Evolutionary conservation across 2,329 filamentous ascomycete genomes (phyloP), one percentile per base, ranked within the genome.

Genomic region (Thielaviopsis populi): DNA sequence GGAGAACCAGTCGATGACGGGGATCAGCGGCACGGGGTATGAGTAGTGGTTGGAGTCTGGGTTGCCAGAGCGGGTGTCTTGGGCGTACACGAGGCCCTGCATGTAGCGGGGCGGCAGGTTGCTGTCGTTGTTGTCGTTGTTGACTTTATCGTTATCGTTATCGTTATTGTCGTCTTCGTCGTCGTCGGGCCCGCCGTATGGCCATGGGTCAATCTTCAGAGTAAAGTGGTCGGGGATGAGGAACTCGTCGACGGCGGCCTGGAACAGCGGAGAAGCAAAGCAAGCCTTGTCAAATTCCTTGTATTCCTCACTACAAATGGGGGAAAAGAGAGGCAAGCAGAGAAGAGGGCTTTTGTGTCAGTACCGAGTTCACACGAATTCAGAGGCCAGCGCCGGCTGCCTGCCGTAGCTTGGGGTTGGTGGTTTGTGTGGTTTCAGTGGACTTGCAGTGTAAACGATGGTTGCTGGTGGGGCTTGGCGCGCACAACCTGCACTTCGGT

Each of bases 31-130:
- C n/a, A 86, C 72, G 0, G 83, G 83, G 68, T 80, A 84, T 1
- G 77, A 77, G 69, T 85, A 86, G 69, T 85, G 82, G 68, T 86
- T 86, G 1, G 81, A 78, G 69, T 86, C 81, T 1, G 71, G 72
- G 58, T 80, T 79, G 42, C 75, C 72, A 42, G 73, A 76, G 17
- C 72, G 70, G 2, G 72, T 65, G 65, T 79, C 74, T 13, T 73
- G 73, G n/a, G 76, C 77, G 68, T 78, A 81, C 50, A 80, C 75
- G 1, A 81, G 73, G 48, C 78, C 79, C 59, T 80, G 77, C 75
- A 81, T 78, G 62, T 74, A 75, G 17, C 77, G 75, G 5, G 74
- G 73, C 2, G 72, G 50, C 19, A 17, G 59, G 15, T 46, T n/a
- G 30, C 46, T 7, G 59, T 46, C 75, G 19, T 70, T 68, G 63